Base-by-base conservation (phyloP, 2,329 filamentous ascomycete species). In the Ophiosphaerella herpotricha region DNA sequence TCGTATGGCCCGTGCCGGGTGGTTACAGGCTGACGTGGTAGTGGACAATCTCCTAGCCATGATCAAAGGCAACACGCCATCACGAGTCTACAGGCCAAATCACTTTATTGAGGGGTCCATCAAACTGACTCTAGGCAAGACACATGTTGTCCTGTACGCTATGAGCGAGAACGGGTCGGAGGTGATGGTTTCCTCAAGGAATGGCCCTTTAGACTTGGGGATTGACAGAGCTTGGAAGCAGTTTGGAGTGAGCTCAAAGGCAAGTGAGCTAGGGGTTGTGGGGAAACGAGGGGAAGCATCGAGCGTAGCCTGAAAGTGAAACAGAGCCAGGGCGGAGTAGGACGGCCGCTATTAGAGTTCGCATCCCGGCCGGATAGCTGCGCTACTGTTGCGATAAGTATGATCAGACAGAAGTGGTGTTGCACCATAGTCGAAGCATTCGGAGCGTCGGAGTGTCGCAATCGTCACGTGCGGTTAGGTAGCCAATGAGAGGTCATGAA, bases 1-100 rank as follows among this genome's bases (percentile, higher is more conserved):
- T 5, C 85, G 85, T 61, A 73, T 68, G 36, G 82, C 80, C 0
- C 76, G 84, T 8, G 78, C 82, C 0, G 82, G 81, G 0, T 74
- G 75, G 38, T 73, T 75, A 9, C 85, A 88, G 60, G 81, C 80
- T 2, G 71, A 74, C 26, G 60, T 82, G 4, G 83, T 79, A 0
- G 78, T 78, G 1, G 75, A 79, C 34, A 88, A 87, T 54, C 75
- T 87, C 14, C 60, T 84, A 2, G 70, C 75, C 1, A 68, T 74
- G 0, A 76, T 80, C 0, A 67, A 76, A 21, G 51, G 50, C 4
- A 39, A 35, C n/a, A 39, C 24, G 8, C 2, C 24, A 3, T 31
- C 50, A 4, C 35, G 37, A 8, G 2, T 9, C 3, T 66, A 64
- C 29, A 53, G 46, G 31, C 59, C 57, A 9, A 43, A 43, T 9